Percentiles rank a stretch among this genome's conserved stretches.
These are phyloP conservation scores for Vaccinium myrtillus DNA, from an alignment of 148 eudicot species.

Conservation along the genomic window DNA sequence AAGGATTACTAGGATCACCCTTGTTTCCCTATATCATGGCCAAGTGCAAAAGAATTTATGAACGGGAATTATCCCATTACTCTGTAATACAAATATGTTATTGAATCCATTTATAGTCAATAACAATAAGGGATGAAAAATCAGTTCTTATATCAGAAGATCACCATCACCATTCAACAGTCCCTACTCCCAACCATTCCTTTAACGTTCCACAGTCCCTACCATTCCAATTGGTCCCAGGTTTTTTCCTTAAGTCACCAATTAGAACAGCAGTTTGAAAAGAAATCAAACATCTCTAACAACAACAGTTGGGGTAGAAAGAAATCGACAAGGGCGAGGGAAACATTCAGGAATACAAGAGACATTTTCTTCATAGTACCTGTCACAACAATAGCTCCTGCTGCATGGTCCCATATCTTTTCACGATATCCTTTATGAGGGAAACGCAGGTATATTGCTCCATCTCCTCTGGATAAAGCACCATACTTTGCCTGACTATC, in stretches of 20 bases:
- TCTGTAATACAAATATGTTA: background rate
- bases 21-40: background rate
- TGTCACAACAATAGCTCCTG: constrained; percentile 85
- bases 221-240: background rate
- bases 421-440: constrained; percentile 93
- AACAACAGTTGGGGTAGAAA: background rate
- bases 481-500: constrained; percentile 99
- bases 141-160: background rate
- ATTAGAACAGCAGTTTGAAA: background rate
- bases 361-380: constrained; percentile 35
- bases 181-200: background rate
- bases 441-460: constrained; percentile 91
- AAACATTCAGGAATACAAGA: background rate
- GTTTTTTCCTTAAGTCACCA: background rate
- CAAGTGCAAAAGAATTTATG: background rate
- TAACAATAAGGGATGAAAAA: background rate
- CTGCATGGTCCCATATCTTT: constrained; percentile 99
- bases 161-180: background rate
- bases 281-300: background rate
- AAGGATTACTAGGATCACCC: background rate
- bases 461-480: constrained; percentile 95
- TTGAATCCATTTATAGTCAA: background rate
- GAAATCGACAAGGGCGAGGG: background rate
- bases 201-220: background rate
- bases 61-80: background rate